Base-by-base conservation (phyloP, 1,139 yeast species). In the Blastobotrys serpentis region DNA sequence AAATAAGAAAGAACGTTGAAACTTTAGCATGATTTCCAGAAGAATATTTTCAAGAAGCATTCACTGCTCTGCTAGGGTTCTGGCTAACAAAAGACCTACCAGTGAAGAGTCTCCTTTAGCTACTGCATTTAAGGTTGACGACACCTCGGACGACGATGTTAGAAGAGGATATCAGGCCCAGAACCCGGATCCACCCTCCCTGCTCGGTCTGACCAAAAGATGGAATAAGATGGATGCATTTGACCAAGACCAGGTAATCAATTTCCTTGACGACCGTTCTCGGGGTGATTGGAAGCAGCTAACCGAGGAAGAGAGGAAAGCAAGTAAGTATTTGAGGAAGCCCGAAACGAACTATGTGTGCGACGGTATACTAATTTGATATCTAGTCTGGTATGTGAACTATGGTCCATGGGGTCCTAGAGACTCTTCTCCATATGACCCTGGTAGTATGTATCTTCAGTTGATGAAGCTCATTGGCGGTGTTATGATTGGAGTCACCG, bases 221-320 rank as follows among this genome's bases (percentile, higher is more conserved):
- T 74, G 78, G 78, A 43, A 53, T 17, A 62, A 58, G 46, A 59
- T 72, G 67, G 67, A 69, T 34, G 63, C 64, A 11, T 64, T 66
- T 17, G 63, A 72, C 45, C 72, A 66, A 54, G 76, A 73, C 43
- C 77, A 73, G 52, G 62, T 74, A n/a, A 61, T 65, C 18, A 69
- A 71, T 46, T 74, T 72, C 53, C 56, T 74, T 16, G 72, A 70
- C 46, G 74, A 74, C 65, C 60, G 64, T 39, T 70, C 71, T 72
- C 66, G 72, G 21, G 74, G 67, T 14, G 63, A 66, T 50, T 74
- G 78, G 78, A 57, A 53, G 18, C 55, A 51, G 2, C 57, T 74
- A 59, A 54, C 67, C 6, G 48, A 37, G 3, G 65, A 62, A 6
- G 78, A 74, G 52, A 60, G 60, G 56, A 58, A 60, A 42, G 73